Base-by-base conservation (phyloP, 306 rosid genomes). In the Prunus kanzakura region DNA sequence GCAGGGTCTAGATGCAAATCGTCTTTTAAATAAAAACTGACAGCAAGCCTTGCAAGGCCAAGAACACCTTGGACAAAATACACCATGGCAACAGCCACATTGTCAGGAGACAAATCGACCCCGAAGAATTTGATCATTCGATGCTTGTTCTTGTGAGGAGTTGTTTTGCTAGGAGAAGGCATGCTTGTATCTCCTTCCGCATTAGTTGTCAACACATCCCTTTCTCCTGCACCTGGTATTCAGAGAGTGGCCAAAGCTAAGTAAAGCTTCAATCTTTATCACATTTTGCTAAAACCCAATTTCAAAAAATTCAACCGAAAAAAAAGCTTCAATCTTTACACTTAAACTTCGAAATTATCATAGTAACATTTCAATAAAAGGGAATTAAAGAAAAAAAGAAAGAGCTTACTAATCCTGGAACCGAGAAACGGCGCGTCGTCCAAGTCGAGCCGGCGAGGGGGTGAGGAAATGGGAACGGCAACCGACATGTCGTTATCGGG, bases 1-100 rank as follows among this genome's bases (percentile, higher is more conserved):
- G 99, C 99, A 74, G 99, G 99, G 61, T 95, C 97, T 67, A 95
- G 84, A 84, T 87, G 97, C 82, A 95, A 90, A 92, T 92, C 96
- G 43, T 95, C 99, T 80, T 92, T 95, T 35, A 95, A 84, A 78
- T 88, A 95, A 76, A 89, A 95, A 85, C 75, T 88, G 55, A 95
- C 93, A 54, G 99, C 99, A 78, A 95, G 87, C 88, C 97, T 90
- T 8, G 99, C 93, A 72, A 95, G 99, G 75, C 93, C 97, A 56
- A 95, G 81, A 72, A 95, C 97, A 52, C 99, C 99, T 89, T 95
- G 99, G 83, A 95, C 99, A 86, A 95, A 95, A 82, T 95, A 95
- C 19, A 95, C 99, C 97, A 95, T 92, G 2, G 99, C 96, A 71
- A 95, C 91, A 47, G 99, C 97, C 69, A 88, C 77, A 79, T 87